Evolutionary conservation across 179 eudicot species (phyloP).

Genomic region (Amaranthus tricolor): DNA sequence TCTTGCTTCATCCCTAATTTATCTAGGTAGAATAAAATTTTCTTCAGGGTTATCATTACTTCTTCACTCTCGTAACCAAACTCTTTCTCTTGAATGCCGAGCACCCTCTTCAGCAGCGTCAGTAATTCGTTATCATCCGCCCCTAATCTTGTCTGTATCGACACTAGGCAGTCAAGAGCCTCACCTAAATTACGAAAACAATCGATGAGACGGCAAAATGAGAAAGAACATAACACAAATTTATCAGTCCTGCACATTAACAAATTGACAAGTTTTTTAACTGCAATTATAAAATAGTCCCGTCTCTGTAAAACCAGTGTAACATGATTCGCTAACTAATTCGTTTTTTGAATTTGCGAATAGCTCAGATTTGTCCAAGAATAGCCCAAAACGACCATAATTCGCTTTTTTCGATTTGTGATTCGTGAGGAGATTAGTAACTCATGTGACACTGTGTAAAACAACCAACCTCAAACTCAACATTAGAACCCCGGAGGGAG

Average conservation of each 20-base stretch:
- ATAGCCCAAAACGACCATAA: too few relatives aligned
- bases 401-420: too few relatives aligned
- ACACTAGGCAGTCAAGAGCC: constrained; percentile 81
- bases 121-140: constrained; percentile 54
- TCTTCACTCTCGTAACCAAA: constrained; percentile 76
- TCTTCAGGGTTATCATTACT: constrained; percentile 55
- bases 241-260: not conserved
- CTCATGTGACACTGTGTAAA: too few relatives aligned
- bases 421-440: too few relatives aligned
- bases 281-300: too few relatives aligned
- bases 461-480: too few relatives aligned
- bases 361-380: too few relatives aligned
- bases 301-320: too few relatives aligned
- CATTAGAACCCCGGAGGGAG: too few relatives aligned
- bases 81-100: constrained; percentile 72
- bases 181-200: constrained; percentile 51
- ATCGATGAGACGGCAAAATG: not conserved
- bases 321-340: too few relatives aligned
- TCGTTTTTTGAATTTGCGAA: too few relatives aligned
- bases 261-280: not conserved
- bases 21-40: constrained; percentile 55
- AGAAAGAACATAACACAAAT: not conserved
- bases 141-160: constrained; percentile 62
- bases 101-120: constrained; percentile 56
- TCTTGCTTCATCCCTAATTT: constrained; percentile 65